phyloP scores from a whole-genome alignment of 371 early-diverging fungal genomes.

The Umbelopsis sp. region DNA sequence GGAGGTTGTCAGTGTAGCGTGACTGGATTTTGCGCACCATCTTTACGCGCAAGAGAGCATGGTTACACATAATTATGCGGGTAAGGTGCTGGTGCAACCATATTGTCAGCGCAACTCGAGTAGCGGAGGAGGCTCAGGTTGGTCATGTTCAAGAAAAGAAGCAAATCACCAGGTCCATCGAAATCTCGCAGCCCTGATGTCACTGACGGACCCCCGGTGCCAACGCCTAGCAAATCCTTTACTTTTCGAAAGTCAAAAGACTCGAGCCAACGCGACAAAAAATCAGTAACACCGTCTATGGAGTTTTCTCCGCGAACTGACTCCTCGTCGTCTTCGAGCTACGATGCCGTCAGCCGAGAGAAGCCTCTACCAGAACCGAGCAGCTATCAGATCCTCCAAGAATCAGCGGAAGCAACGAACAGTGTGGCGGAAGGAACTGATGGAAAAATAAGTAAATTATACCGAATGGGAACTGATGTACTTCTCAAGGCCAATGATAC shows the following conservation, averaged over 20 bases:
- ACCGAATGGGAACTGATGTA: slow-evolving; percentile 7
- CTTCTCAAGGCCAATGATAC: slow-evolving; percentile 19
- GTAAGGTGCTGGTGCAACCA: slow-evolving; percentile 1
- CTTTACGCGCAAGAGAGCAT: too few species aligned
- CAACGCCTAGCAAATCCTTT: slow-evolving; percentile 13
- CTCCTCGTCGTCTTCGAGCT: neutral
- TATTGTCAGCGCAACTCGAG: slow-evolving; percentile 7
- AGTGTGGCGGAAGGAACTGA: neutral
- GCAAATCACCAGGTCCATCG: slow-evolving; percentile 15
- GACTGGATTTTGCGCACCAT: too few species aligned
- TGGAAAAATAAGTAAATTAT: neutral
- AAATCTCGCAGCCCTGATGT: slow-evolving; percentile 13
- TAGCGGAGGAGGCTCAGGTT: neutral
- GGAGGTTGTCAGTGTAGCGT: too few species aligned
- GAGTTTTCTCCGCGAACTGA: neutral
- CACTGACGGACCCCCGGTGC: slow-evolving; percentile 5
- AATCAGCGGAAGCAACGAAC: neutral
- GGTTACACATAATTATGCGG: neutral
- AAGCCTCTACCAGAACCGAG: slow-evolving; percentile 16
- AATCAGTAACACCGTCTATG: neutral
- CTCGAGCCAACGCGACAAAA: slow-evolving; percentile 8
- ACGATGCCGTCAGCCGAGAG: neutral
- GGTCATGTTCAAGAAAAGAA: slow-evolving; percentile 19
- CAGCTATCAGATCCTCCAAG: slow-evolving; percentile 8
- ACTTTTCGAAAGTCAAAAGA: slow-evolving; percentile 14